Evolutionary conservation across 23 red algal genomes (phyloP), one percentile per base, ranked within the genome.

Genomic region (Chondrus crispus): DNA sequence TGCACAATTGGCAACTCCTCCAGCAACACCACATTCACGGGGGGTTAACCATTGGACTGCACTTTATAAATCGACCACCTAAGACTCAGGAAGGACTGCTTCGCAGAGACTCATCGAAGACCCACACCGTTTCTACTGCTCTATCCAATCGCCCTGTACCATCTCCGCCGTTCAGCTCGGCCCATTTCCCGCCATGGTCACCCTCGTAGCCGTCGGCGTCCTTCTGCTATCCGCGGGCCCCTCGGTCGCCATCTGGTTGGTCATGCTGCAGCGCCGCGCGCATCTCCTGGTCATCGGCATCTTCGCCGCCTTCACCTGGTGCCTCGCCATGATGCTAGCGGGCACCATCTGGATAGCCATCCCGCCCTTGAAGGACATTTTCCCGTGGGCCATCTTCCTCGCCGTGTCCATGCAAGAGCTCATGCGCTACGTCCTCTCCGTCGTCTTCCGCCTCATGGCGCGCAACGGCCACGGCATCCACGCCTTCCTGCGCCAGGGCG

Each of bases 231-330:
- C 91, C 68, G 42, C 62, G 35, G 82, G 91, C 35, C 91, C 91
- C 32, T 30, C 68, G 26, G 37, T 94, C 19, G 82, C 80, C n/a
- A 64, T 94, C 24, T 80, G 66, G 81, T 35, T 77, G 13, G 81
- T 94, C 18, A 74, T 85, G 12, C 68, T 95, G 47, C 57, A 82
- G 19, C 93, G 83, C 39, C 66, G 83, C 19, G 68, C 93, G 19
- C 93, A 95, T 74, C 60, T 95, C 13, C 53, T 88, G 49, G 85
- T 88, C 6, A 81, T 95, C 62, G 53, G 54, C 10, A 88, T 83
- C 48, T 74, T 95, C 16, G 46, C 93, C 51, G 93, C 93, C 11
- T 95, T 95, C 77, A 82, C 69, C 16, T 95, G 85, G 82, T 63
- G 50, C 40, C 36, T 95, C 13, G 84, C 93, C 8, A 52, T 95